Base-by-base conservation (phyloP, 1,284 basidiomycete species). In the Sanghuangporus baumii region DNA sequence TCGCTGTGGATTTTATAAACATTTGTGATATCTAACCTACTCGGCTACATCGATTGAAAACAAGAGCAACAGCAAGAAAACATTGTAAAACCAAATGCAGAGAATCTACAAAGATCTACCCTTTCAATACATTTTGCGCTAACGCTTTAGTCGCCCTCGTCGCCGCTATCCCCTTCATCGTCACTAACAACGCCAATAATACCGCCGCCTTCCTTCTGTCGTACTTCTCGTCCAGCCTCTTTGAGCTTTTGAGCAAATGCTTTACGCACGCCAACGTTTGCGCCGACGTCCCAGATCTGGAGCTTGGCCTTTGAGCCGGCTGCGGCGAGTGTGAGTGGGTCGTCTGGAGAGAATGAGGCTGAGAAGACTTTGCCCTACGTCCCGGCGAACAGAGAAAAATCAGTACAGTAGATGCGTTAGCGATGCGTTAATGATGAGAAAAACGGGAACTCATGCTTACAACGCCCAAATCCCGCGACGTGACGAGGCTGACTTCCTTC, bases 281-380 rank as follows among this genome's bases (percentile, higher is more conserved):
- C 81, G 14, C 86, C 90, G 40, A 94, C 82, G 69, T 99, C 96
- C 94, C 97, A 99, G 9, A 99, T 82, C 72, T 98, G 95, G 4
- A 99, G 74, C 69, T 90, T 93, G 2, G 93, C 96, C 69, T 93
- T 91, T 6, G 92, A 94, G 4, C 97, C 97, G 12, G 91, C 97
- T 1, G 94, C 96, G 1, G 96, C 96, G 52, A 99, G 74, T 1
- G 94, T 97, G 59, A 98, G 85, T 0, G 96, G 91, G 70, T 97
- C 93, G 73, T 98, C 94, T 0, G 97, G 96, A 23, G 93, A 96
- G 81, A 93, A 98, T 2, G 84, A 80, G 0, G 90, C 82, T 1
- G 94, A 89, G 75, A 99, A 99, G 18, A 99, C 90, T 78, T 97
- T 97, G 74, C 96, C 96, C 93, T 96, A 69, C 62, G 55, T 57